Evolutionary conservation across 257 asterid genomes (phyloP).

Genomic region (Cruciata laevipes): DNA sequence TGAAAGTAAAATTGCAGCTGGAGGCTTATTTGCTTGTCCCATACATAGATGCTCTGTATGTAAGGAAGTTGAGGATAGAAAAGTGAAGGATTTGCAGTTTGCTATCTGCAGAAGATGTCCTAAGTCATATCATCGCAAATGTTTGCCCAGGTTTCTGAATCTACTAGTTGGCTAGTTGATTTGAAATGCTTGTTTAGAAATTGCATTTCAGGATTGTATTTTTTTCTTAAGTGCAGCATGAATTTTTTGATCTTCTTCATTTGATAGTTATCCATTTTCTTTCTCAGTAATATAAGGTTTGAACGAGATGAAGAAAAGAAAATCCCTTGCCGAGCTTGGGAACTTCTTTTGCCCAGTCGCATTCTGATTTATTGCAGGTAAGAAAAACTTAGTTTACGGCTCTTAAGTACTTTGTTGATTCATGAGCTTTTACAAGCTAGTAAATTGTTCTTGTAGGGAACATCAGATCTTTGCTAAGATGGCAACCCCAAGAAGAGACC

Average conservation of each 20-base stretch:
- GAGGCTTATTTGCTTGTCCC: conserved; percentile 69
- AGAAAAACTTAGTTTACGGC: conserved; percentile 13
- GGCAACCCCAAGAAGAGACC: conserved; percentile 64
- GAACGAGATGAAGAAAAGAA: conserved; percentile 25
- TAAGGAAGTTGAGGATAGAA: conserved; percentile 51
- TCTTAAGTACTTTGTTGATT: background rate
- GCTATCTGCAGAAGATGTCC: conserved; percentile 78
- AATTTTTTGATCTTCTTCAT: background rate
- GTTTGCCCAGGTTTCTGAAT: conserved; percentile 58
- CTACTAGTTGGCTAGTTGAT: conserved; percentile 2
- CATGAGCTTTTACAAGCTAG: background rate
- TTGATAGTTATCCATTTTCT: background rate
- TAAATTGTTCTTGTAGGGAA: conserved; percentile 35
- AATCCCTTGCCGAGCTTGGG: conserved; percentile 56
- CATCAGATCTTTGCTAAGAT: conserved; percentile 39
- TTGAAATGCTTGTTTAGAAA: background rate
- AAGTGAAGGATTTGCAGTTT: conserved; percentile 41
- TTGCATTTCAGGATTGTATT: background rate
- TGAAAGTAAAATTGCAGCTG: conserved; percentile 41
- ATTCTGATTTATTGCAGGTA: conserved; percentile 70
- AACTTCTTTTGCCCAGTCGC: conserved; percentile 43
- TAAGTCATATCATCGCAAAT: conserved; percentile 64
- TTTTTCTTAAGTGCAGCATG: background rate
- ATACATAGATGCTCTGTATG: conserved; percentile 53
- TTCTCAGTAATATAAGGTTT: conserved; percentile 41